Evolutionary conservation across 345 rosid species (phyloP).

Genomic region (Salix brachista): DNA sequence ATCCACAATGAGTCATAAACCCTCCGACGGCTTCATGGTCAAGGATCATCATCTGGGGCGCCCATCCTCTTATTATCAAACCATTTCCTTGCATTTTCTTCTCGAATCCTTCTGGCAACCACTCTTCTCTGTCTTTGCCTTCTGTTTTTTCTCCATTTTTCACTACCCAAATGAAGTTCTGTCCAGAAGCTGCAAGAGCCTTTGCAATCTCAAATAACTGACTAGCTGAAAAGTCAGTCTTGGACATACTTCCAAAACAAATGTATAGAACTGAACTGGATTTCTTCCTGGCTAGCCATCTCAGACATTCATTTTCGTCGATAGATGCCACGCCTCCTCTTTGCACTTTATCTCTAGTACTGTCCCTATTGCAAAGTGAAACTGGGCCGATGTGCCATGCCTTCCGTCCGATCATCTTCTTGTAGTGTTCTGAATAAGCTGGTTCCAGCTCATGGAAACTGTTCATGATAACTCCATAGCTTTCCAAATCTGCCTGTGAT

Average conservation of each 20-base stretch:
- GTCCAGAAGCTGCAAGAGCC: slow-evolving; percentile 36
- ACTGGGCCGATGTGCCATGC: slow-evolving; percentile 41
- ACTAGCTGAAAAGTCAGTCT: slow-evolving; percentile 7
- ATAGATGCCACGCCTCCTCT: slow-evolving; percentile 32
- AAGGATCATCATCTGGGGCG: slow-evolving; percentile 45
- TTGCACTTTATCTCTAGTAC: slow-evolving; percentile 20
- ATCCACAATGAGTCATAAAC: slow-evolving; percentile 53
- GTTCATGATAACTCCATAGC: slow-evolving; percentile 15
- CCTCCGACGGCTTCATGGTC: slow-evolving; percentile 43
- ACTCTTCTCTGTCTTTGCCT: slow-evolving; percentile 19
- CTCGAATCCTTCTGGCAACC: slow-evolving; percentile 39
- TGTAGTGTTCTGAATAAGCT: slow-evolving; percentile 21
- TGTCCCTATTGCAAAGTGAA: slow-evolving; percentile 26
- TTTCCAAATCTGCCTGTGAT: neutral
- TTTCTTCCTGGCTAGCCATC: slow-evolving; percentile 35
- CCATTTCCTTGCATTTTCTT: slow-evolving; percentile 33
- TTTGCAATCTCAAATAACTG: slow-evolving; percentile 40
- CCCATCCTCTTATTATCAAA: slow-evolving; percentile 41
- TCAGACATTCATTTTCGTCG: slow-evolving; percentile 35
- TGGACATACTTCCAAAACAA: slow-evolving; percentile 40
- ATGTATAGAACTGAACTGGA: slow-evolving; percentile 37
- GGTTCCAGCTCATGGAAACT: slow-evolving; percentile 25
- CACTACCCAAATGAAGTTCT: slow-evolving; percentile 53
- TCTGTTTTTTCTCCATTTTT: slow-evolving; percentile 8
- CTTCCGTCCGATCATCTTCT: slow-evolving; percentile 10